phyloP scores from a whole-genome alignment of 306 rosid species.

The Cajanus cajan region DNA sequence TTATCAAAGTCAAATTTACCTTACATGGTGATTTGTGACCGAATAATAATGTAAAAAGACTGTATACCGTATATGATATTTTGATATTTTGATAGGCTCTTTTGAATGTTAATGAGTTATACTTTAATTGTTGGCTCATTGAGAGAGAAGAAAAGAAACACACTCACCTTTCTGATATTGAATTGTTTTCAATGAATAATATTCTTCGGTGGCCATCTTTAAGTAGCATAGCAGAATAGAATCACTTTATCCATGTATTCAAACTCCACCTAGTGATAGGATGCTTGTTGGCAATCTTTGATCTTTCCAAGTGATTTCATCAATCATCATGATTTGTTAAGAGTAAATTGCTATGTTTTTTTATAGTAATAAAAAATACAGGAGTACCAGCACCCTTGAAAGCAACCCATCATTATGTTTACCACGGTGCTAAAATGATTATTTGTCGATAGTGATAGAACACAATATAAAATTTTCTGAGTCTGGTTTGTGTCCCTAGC shows the following conservation, averaged over 20 bases:
- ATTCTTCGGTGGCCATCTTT: background rate
- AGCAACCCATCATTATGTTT: constrained; percentile 3
- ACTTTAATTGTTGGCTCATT: background rate
- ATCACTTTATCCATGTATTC: background rate
- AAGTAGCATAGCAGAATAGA: background rate
- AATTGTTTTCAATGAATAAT: background rate
- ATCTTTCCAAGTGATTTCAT: background rate
- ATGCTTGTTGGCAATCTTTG: background rate
- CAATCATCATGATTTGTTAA: background rate
- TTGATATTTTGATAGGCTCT: background rate
- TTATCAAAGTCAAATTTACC: background rate
- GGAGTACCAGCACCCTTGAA: background rate
- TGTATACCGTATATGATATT: too few species aligned
- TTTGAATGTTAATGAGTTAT: constrained; percentile 1
- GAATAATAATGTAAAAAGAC: too few species aligned
- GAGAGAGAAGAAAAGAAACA: background rate
- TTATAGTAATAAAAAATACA: background rate
- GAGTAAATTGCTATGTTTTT: background rate
- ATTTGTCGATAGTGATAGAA: background rate
- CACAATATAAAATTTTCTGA: background rate
- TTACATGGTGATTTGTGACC: too few species aligned
- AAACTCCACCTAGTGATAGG: background rate
- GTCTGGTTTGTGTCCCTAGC: background rate
- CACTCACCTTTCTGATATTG: background rate
- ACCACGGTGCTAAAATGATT: background rate